These are phyloP conservation scores for Friedmanniomyces simplex DNA, from an alignment of 495 filamentous ascomycete species.

Conservation along the genomic window DNA sequence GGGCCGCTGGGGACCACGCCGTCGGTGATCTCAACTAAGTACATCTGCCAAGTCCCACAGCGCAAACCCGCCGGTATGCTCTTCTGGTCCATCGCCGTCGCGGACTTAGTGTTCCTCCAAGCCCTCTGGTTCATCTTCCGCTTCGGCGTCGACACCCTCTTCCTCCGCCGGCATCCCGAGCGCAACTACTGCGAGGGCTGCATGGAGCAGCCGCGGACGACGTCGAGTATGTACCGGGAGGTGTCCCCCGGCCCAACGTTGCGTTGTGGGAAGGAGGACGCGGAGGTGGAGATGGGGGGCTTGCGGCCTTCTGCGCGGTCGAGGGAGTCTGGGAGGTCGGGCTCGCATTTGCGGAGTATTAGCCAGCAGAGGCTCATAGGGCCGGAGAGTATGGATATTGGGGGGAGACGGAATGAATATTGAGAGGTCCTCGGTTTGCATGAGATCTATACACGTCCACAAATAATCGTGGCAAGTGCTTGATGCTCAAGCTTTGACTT, in stretches of 20 bases:
- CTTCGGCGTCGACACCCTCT: neutral
- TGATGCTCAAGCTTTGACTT: too few species aligned
- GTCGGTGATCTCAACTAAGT: conserved; percentile 23
- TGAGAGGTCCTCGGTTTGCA: too few species aligned
- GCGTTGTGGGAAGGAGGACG: neutral
- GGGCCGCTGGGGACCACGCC: conserved; percentile 18
- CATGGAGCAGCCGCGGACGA: neutral
- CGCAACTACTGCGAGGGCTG: conserved; percentile 5
- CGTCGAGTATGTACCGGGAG: neutral
- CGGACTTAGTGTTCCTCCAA: conserved; percentile 31
- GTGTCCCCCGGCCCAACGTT: neutral
- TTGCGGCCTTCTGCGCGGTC: neutral
- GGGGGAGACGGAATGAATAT: neutral
- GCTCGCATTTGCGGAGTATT: neutral
- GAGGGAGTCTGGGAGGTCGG: neutral
- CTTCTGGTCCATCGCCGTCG: conserved; percentile 25
- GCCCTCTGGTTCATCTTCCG: conserved; percentile 6
- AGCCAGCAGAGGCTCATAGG: conserved; percentile 3
- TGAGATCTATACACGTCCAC: neutral
- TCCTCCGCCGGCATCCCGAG: neutral
- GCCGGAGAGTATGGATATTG: conserved; percentile 3
- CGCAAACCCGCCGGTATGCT: conserved; percentile 24
- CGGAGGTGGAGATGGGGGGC: conserved; percentile 4
- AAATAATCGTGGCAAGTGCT: too few species aligned
- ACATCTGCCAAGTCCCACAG: conserved; percentile 30